Evolutionary conservation across 768 basidiomycete genomes (phyloP).

Genomic region (Termitomyces bulborhizus): DNA sequence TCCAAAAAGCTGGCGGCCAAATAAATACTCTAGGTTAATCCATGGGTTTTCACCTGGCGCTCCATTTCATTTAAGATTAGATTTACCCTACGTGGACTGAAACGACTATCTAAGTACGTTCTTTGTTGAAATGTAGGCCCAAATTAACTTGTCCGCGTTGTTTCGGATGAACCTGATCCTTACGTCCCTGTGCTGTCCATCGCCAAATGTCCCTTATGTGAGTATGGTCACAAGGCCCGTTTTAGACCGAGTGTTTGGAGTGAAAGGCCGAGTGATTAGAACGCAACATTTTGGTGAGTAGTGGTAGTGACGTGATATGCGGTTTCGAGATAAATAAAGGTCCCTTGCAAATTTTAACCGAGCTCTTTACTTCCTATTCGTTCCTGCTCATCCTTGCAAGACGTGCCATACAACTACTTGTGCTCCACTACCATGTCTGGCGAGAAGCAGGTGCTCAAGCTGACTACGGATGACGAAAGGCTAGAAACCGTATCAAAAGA

Average conservation of each 20-base stretch:
- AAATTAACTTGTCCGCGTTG: conserved; percentile 1
- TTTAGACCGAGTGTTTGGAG: conserved; percentile 14
- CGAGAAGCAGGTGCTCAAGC: conserved; percentile 6
- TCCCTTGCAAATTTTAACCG: neutral
- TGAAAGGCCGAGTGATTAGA: conserved; percentile 10
- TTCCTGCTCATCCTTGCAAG: neutral
- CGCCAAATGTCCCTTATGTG: conserved; percentile 1
- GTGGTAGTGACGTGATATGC: conserved; percentile 17
- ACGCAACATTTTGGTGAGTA: conserved; percentile 20
- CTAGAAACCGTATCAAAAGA: conserved; percentile 17
- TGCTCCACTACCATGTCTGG: conserved; percentile 4
- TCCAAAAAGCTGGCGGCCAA: too few species aligned
- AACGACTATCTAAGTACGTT: too few species aligned
- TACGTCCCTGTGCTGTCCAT: neutral
- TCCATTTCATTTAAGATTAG: neutral
- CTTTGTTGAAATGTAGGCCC: too few species aligned
- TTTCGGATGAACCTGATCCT: neutral
- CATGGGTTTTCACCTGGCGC: neutral
- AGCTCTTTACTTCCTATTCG: conserved; percentile 4
- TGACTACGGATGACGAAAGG: conserved; percentile 23
- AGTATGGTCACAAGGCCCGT: conserved; percentile 16
- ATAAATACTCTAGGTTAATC: too few species aligned
- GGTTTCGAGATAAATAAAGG: conserved; percentile 6
- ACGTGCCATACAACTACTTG: neutral
- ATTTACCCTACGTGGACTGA: too few species aligned